Conservation (phyloP, 345 rosid species). For the Adansonia digitata region DNA sequence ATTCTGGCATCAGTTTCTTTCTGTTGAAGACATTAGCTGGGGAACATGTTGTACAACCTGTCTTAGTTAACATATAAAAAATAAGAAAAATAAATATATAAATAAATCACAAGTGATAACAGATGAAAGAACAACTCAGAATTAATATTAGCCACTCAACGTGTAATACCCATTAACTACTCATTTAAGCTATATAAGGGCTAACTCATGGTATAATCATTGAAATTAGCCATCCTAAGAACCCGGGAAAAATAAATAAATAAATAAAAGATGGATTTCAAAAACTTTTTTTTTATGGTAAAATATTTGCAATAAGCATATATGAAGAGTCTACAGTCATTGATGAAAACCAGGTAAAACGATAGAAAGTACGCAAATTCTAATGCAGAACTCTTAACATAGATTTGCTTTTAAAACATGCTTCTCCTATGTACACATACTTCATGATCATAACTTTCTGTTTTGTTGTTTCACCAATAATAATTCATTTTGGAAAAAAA, state of each 20-base stretch:
- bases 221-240: background rate
- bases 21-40: background rate
- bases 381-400: background rate
- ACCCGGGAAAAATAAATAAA: background rate
- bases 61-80: background rate
- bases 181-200: no score
- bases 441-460: background rate
- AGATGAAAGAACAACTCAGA: background rate
- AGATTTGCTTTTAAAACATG: background rate
- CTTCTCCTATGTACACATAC: no score
- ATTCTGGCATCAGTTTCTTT: background rate
- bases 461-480: background rate
- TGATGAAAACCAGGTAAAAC: background rate
- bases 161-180: no score
- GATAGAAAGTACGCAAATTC: background rate
- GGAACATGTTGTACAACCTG: background rate
- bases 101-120: no score
- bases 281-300: background rate
- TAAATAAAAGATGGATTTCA: background rate
- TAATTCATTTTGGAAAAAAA: background rate
- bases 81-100: background rate
- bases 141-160: no score
- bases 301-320: background rate
- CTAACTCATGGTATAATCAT: background rate
- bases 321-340: background rate